These are phyloP conservation scores for Chrysophaeum taylorii DNA, from an alignment of 352 stramenopile species.

Conservation along the genomic window DNA sequence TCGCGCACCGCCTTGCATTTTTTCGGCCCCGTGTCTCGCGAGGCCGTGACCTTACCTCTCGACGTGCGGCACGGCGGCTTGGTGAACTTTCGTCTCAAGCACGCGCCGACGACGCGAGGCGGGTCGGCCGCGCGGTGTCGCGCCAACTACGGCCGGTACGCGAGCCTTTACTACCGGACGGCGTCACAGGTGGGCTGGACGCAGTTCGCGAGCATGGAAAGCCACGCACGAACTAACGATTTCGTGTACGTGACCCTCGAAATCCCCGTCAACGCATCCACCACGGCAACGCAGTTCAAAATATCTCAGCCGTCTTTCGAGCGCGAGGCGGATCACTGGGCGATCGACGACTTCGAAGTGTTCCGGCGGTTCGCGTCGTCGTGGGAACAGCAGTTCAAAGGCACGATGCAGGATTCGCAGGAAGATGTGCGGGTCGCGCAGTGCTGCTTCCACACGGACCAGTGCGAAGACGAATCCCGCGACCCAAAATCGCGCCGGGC, in stretches of 20 bases:
- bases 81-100: conserved; percentile 17
- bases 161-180: conserved; percentile 2
- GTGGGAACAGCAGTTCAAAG: not conserved
- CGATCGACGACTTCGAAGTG: conserved; percentile 17
- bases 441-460: conserved; percentile 25
- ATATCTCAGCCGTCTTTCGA: conserved; percentile 19
- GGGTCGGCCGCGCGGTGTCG: not conserved
- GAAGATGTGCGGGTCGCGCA: conserved; percentile 20
- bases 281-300: conserved; percentile 18
- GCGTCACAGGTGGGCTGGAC: conserved; percentile 9
- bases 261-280: conserved; percentile 7
- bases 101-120: conserved; percentile 11
- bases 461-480: not conserved
- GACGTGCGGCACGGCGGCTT: conserved; percentile 17
- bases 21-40: not conserved
- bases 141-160: conserved; percentile 8
- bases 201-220: no score
- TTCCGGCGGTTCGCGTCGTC: conserved; percentile 17
- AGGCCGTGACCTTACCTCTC: conserved; percentile 14
- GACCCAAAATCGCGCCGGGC: not conserved
- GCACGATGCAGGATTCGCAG: not conserved
- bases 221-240: no score
- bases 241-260: conserved; percentile 3
- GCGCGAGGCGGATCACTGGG: conserved; percentile 18
- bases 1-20: conserved; percentile 16